phyloP scores from a whole-genome alignment of 2,329 filamentous ascomycete species.

The Alternaria solani region DNA sequence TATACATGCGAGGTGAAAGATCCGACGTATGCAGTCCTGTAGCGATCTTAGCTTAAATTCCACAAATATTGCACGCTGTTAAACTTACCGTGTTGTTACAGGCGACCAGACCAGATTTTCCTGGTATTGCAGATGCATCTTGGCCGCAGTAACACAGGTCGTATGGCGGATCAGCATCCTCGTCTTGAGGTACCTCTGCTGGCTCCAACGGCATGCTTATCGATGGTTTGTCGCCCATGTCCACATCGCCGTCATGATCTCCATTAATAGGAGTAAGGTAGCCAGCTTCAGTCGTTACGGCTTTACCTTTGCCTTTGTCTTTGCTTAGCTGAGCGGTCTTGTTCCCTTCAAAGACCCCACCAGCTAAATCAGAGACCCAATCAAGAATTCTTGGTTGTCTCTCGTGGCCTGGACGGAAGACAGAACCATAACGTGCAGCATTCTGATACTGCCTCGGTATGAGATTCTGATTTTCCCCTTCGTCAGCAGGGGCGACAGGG shows the following conservation, averaged over 20 bases:
- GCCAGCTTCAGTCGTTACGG: conserved; percentile 13
- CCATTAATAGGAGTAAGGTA: conserved; percentile 22
- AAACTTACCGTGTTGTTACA: conserved; percentile 30
- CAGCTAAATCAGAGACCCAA: not conserved
- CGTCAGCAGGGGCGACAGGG: not conserved
- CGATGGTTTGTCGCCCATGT: conserved; percentile 15
- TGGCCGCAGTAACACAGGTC: conserved; percentile 31
- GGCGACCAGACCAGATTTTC: conserved; percentile 14
- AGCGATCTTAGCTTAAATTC: not conserved
- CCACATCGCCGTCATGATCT: conserved; percentile 27
- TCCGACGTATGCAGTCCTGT: conserved; percentile 32
- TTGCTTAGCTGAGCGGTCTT: not conserved
- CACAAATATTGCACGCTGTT: not conserved
- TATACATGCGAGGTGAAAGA: conserved; percentile 33
- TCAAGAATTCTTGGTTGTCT: not conserved
- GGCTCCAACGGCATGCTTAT: not conserved
- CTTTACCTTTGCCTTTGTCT: conserved; percentile 17
- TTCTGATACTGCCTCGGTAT: not conserved
- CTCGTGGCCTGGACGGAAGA: not conserved
- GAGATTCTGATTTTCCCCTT: not conserved
- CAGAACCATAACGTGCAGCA: not conserved
- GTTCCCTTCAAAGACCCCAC: not conserved
- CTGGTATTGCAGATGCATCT: conserved; percentile 20
- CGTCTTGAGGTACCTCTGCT: not conserved
- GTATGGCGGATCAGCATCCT: conserved; percentile 15